Conservation (phyloP, 257 asterid species). For the Asclepias syriaca region DNA sequence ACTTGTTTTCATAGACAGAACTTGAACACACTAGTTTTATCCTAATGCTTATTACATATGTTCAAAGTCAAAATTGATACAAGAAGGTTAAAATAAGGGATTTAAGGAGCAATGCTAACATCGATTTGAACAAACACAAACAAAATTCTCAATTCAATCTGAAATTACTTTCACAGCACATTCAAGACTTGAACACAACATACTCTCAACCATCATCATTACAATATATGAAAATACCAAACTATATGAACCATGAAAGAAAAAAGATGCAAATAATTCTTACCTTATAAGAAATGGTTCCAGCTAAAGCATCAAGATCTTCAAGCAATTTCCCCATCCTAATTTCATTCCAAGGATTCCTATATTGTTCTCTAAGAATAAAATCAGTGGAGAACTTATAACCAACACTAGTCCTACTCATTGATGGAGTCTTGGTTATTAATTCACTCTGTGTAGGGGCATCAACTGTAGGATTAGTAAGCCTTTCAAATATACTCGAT, state of each 20-base stretch:
- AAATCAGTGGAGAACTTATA: slow-evolving; percentile 71
- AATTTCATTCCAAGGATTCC: slow-evolving; percentile 88
- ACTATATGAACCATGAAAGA: neutral
- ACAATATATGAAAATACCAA: neutral
- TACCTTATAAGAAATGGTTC: slow-evolving; percentile 88
- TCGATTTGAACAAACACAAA: neutral
- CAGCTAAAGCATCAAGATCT: slow-evolving; percentile 97
- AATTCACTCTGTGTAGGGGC: slow-evolving; percentile 41
- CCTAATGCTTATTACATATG: neutral
- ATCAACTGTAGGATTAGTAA: slow-evolving; percentile 22
- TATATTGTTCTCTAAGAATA: slow-evolving; percentile 78
- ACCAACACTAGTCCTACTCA: slow-evolving; percentile 60
- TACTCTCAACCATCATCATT: neutral
- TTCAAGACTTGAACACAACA: too few relatives aligned
- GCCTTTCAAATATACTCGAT: slow-evolving; percentile 51
- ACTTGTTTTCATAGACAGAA: neutral
- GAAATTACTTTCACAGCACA: too few relatives aligned
- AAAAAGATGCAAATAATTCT: neutral
- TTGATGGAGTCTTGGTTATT: slow-evolving; percentile 48
- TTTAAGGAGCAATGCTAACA: too few relatives aligned
- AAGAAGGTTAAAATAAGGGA: neutral
- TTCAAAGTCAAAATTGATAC: neutral
- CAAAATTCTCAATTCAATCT: neutral
- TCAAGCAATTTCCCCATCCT: slow-evolving; percentile 92
- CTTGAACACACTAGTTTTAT: neutral